Evolutionary conservation across 129 eudicot species (phyloP).

Genomic region (Pulicaria dysenterica): DNA sequence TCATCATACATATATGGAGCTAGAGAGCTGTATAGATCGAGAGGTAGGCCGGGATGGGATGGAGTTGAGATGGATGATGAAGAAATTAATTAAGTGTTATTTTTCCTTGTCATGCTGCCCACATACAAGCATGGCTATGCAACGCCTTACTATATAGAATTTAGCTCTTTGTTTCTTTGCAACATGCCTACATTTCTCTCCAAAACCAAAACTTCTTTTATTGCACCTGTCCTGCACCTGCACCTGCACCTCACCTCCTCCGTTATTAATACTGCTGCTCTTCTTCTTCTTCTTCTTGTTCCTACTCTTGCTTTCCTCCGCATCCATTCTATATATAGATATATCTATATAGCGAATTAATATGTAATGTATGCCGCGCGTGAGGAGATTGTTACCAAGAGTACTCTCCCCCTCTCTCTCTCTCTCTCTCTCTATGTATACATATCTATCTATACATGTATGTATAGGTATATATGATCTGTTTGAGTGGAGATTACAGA

Average conservation of each 20-base stretch:
- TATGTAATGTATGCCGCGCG: background rate
- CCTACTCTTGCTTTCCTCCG: slow-evolving; percentile 33
- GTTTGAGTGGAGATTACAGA: slow-evolving; percentile 15
- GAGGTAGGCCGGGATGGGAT: background rate
- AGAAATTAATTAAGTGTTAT: slow-evolving; percentile 6
- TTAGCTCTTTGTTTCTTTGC: slow-evolving; percentile 78
- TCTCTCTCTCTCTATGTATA: background rate
- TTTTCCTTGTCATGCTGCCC: slow-evolving; percentile 62
- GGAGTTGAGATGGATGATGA: background rate
- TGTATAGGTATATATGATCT: background rate
- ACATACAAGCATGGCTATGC: slow-evolving; percentile 87
- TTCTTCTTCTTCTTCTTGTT: slow-evolving; percentile 3
- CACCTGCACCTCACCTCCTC: slow-evolving; percentile 15
- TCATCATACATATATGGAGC: too few relatives aligned
- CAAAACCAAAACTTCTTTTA: slow-evolving; percentile 32
- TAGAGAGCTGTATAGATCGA: background rate
- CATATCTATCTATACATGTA: background rate
- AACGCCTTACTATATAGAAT: slow-evolving; percentile 75
- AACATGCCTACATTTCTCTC: slow-evolving; percentile 60
- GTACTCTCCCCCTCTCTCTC: background rate
- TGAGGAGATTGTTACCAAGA: background rate
- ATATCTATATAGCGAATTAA: background rate
- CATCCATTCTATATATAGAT: slow-evolving; percentile 30
- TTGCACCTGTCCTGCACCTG: slow-evolving; percentile 39
- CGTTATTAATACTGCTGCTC: slow-evolving; percentile 2